phyloP scores from a whole-genome alignment of 164 flowering plant genomes.

The Piper betle region DNA sequence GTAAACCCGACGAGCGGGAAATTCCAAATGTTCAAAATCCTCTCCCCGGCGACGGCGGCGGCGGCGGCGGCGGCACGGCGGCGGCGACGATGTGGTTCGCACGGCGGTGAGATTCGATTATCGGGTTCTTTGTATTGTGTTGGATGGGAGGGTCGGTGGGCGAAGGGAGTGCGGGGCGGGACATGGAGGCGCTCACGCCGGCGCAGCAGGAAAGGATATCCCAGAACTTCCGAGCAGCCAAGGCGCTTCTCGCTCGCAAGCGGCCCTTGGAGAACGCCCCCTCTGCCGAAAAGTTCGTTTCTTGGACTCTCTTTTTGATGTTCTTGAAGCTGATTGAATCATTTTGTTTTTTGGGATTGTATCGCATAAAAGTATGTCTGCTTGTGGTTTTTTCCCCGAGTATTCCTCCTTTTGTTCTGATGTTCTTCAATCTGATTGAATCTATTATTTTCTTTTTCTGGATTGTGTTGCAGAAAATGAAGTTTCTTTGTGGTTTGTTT shows the following conservation, averaged over 20 bases:
- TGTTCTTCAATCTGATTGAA: background rate
- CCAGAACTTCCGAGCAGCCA: slow-evolving; percentile 56
- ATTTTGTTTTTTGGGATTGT: background rate
- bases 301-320: slow-evolving; percentile 2
- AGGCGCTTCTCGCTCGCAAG: slow-evolving; percentile 68
- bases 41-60: background rate
- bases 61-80: background rate
- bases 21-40: slow-evolving; percentile 16
- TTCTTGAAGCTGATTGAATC: background rate
- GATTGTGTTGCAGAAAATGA: background rate
- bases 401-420: background rate
- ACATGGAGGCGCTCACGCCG: slow-evolving; percentile 13
- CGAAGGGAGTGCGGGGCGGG: too few species aligned
- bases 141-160: too few species aligned
- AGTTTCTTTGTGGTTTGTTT: background rate
- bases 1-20: slow-evolving; percentile 13
- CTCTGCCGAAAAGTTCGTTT: background rate
- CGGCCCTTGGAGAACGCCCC: slow-evolving; percentile 18
- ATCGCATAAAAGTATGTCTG: background rate
- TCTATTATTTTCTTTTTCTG: too few species aligned
- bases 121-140: too few species aligned
- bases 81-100: too few species aligned
- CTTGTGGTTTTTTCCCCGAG: too few species aligned
- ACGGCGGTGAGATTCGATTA: too few species aligned
- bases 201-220: slow-evolving; percentile 61